These are phyloP conservation scores for Musa itinerans DNA, from an alignment of 176 grass and related monocot genomes.

Conservation along the genomic window DNA sequence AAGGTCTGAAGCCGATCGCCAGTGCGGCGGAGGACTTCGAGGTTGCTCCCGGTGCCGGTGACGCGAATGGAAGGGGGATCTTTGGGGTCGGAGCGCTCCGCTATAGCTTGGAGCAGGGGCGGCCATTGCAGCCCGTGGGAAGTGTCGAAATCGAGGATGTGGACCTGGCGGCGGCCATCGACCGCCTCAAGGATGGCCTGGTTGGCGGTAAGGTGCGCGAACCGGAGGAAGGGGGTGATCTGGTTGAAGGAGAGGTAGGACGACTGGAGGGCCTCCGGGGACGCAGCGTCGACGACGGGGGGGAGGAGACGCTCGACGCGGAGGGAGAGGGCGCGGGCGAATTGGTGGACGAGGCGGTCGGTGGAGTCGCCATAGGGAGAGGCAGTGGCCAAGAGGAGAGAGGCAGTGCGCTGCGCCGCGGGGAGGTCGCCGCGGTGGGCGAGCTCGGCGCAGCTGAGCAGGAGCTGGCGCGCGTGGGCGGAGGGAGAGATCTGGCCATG, in stretches of 20 bases:
- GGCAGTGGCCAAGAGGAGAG: conserved; percentile 38
- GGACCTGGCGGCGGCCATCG: conserved; percentile 48
- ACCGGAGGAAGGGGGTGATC: conserved; percentile 94
- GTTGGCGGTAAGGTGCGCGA: conserved; percentile 90
- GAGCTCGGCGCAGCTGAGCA: conserved; percentile 63
- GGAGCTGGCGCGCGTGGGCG: conserved; percentile 44
- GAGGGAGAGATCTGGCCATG: conserved; percentile 8
- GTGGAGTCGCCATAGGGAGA: conserved; percentile 58
- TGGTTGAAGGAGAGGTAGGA: conserved; percentile 94
- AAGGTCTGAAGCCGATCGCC: conserved; percentile 67
- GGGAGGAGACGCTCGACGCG: conserved; percentile 24
- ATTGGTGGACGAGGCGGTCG: conserved; percentile 72
- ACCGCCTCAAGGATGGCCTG: conserved; percentile 88
- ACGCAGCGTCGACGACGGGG: conserved; percentile 4
- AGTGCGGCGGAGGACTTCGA: conserved; percentile 64
- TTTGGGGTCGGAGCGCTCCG: conserved; percentile 37
- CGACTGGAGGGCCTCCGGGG: conserved; percentile 17
- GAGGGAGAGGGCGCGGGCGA: conserved; percentile 59
- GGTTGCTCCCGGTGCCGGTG: conserved; percentile 71
- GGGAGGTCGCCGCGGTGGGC: conserved; percentile 54
- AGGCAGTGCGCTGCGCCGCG: conserved; percentile 35
- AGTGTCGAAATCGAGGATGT: conserved; percentile 89
- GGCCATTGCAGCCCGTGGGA: conserved; percentile 95
- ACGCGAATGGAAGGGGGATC: conserved; percentile 62
- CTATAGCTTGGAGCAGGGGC: conserved; percentile 78